Evolutionary conservation across 73 alveolate genomes (phyloP).

Genomic region (Uronychia setigera): DNA sequence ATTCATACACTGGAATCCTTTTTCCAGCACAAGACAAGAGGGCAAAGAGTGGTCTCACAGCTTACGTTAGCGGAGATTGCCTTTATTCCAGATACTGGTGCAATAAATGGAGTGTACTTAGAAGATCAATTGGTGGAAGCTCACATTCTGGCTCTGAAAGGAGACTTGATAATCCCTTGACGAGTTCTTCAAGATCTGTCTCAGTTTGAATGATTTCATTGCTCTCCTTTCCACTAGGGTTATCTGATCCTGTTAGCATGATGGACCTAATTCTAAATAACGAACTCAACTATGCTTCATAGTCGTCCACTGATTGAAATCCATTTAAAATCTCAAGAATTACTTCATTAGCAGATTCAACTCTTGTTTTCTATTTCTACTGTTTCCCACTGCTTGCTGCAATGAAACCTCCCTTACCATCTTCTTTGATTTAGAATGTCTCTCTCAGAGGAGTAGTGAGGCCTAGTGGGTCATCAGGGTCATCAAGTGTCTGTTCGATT

Average conservation of each 20-base stretch:
- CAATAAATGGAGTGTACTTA: background rate
- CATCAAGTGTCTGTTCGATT: background rate
- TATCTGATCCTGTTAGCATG: background rate
- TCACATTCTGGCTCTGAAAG: background rate
- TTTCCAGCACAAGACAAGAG: background rate
- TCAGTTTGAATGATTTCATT: background rate
- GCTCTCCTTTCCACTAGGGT: background rate
- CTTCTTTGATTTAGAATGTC: background rate
- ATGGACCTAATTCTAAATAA: background rate
- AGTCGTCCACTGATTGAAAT: background rate
- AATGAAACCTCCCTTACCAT: background rate
- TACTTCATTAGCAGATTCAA: background rate
- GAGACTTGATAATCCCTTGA: background rate
- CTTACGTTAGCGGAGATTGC: background rate
- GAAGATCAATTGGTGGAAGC: background rate
- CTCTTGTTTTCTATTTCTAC: background rate
- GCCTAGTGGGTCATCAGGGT: background rate
- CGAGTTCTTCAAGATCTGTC: background rate
- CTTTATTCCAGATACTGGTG: background rate
- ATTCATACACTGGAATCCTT: background rate
- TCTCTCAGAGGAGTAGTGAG: background rate
- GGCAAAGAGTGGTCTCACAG: background rate
- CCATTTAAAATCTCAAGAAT: background rate
- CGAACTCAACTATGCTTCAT: background rate
- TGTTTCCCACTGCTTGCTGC: background rate